Conservation (phyloP, 495 filamentous ascomycete species). For the Penicillium ochrochloron region DNA sequence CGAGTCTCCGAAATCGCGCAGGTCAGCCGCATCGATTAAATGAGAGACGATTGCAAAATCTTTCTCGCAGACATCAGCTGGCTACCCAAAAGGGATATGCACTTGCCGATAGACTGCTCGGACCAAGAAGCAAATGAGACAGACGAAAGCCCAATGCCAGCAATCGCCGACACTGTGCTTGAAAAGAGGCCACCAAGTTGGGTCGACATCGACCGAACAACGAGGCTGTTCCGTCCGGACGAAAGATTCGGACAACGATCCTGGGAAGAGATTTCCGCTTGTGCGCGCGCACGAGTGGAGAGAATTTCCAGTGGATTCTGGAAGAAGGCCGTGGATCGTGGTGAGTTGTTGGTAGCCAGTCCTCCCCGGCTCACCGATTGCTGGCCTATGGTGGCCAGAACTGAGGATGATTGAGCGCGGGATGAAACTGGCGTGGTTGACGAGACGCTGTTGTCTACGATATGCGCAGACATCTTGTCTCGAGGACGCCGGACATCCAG, state of each 20-base stretch:
- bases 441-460: neutral
- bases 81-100: slow-evolving; percentile 19
- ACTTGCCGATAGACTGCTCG: slow-evolving; percentile 14
- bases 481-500: slow-evolving; percentile 10
- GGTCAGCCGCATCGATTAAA: neutral
- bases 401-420: neutral
- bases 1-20: neutral
- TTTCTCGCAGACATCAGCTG: slow-evolving; percentile 24
- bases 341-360: neutral
- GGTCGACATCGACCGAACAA: slow-evolving; percentile 8
- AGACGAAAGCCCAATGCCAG: slow-evolving; percentile 16
- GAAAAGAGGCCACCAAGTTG: slow-evolving; percentile 14
- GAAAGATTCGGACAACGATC: neutral
- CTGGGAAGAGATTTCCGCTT: neutral
- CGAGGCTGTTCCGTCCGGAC: neutral
- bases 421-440: neutral
- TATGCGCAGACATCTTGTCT: neutral
- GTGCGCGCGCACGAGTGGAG: neutral
- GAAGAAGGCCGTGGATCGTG: neutral
- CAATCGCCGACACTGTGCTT: slow-evolving; percentile 19
- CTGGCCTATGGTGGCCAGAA: neutral
- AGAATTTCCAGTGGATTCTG: slow-evolving; percentile 1
- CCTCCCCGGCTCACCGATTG: neutral
- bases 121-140: slow-evolving; percentile 8
- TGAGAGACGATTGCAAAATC: slow-evolving; percentile 1